Conservation (phyloP, 805 yeast genomes). For the Hanseniaspora hatyaiensis region DNA sequence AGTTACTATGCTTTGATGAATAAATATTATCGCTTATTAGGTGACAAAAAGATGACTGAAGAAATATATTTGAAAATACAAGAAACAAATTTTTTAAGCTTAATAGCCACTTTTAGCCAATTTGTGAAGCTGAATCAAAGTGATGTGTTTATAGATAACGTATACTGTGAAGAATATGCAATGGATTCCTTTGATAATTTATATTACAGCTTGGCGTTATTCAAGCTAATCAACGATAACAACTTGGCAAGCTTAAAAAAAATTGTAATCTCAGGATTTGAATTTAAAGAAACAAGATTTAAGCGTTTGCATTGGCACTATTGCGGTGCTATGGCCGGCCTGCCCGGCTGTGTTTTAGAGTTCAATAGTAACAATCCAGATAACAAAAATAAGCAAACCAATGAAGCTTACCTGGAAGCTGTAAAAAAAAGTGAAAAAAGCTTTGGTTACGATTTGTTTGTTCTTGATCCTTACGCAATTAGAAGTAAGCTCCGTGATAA, state of each 20-base stretch:
- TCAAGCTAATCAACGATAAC: not conserved
- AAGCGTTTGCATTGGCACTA: slow-evolving; percentile 5
- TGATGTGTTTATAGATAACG: not conserved
- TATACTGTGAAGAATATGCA: slow-evolving; percentile 1
- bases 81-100: not conserved
- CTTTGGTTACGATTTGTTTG: slow-evolving; percentile 1
- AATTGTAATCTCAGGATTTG: not conserved
- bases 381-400: not conserved
- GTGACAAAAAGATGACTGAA: not conserved
- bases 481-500: not conserved
- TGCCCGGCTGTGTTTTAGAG: not conserved
- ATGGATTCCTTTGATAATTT: slow-evolving; percentile 10
- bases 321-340: not conserved
- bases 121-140: not conserved
- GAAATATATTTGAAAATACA: not conserved
- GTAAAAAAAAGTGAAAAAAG: not conserved
- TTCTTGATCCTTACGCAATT: slow-evolving; percentile 3
- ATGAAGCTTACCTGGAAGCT: not conserved
- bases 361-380: slow-evolving; percentile 6
- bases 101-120: not conserved
- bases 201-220: slow-evolving; percentile 2
- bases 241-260: not conserved
- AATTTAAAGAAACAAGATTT: slow-evolving; percentile 9
- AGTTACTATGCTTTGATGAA: slow-evolving; percentile 1
- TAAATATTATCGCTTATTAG: not conserved